Evolutionary conservation across 495 filamentous ascomycete species (phyloP), one percentile per base, ranked within the genome.

Genomic region (Diplogelasinospora grovesii): DNA sequence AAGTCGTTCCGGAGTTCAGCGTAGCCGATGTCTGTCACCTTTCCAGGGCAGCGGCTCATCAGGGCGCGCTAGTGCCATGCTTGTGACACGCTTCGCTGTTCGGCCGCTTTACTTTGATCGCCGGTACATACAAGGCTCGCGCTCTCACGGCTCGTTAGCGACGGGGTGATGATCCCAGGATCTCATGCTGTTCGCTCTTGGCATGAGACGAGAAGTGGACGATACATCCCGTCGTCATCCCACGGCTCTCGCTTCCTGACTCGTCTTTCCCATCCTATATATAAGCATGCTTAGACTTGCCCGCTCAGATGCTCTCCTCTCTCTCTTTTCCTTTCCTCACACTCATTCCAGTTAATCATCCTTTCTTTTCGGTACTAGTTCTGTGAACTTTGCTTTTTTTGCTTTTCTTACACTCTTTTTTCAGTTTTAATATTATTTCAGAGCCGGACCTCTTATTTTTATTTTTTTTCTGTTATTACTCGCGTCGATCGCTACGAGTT

Each of bases 341-440:
- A 39, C 53, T 58, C 52, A 52, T 53, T 48, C 54, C 53, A 46
- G 21, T 46, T 36, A 62, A 59, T 52, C 43, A 34, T 63, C 57
- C 54, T 52, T 57, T 64, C 39, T 53, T 50, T 56, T 53, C 45
- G 40, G 49, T 25, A 51, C 20, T 44, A 62, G 68, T 71, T 71
- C 68, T 64, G 65, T 52, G 66, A 71, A 69, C 68, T 69, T 55
- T 42, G 43, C 35, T 37, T 56, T 65, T 59, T 55, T 42, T 45
- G 36, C 36, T 56, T 65, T 59, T 52, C 50, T 40, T 10, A 63
- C 60, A 46, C 41, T 63, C 60, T 59, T 63, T 61, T 57, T 34
- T 41, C 46, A 52, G 45, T 45, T 51, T 52, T 46, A 8, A 13
- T 40, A 11, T 33, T 26, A 33, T 42, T 47, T 48, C 53, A 48